These are phyloP conservation scores for Coniochaeta ligniaria DNA, from an alignment of 2,329 filamentous ascomycete genomes.

Conservation along the genomic window DNA sequence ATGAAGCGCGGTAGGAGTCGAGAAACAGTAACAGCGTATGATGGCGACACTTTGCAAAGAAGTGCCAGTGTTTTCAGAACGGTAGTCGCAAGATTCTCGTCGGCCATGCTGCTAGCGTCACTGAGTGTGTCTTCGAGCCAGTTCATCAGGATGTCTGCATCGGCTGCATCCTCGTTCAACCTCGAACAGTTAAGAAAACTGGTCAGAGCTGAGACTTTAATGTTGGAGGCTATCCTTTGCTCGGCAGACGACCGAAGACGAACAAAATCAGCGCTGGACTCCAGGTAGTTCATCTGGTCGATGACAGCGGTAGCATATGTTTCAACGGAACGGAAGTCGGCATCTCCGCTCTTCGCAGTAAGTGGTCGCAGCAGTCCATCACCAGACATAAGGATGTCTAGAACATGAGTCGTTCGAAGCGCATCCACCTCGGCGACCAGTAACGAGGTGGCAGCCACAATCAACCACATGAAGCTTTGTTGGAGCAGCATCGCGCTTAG, in stretches of 20 bases:
- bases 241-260: constrained; percentile 80
- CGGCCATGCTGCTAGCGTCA: constrained; percentile 75
- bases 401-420: constrained; percentile 55
- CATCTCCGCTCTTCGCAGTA: constrained; percentile 35
- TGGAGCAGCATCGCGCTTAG: constrained; percentile 88
- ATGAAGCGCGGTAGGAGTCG: constrained; percentile 79
- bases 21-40: constrained; percentile 68
- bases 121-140: constrained; percentile 82
- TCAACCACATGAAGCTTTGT: constrained; percentile 77
- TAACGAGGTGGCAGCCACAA: constrained; percentile 71
- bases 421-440: constrained; percentile 57
- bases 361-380: constrained; percentile 37
- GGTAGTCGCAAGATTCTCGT: constrained; percentile 67
- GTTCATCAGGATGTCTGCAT: constrained; percentile 67
- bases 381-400: constrained; percentile 65
- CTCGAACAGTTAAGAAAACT: constrained; percentile 81
- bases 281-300: constrained; percentile 79
- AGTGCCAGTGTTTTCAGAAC: constrained; percentile 78
- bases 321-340: constrained; percentile 50
- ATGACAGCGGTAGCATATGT: constrained; percentile 64
- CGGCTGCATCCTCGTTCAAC: constrained; percentile 73
- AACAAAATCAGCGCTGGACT: constrained; percentile 85
- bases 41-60: constrained; percentile 66
- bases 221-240: constrained; percentile 76
- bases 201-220: constrained; percentile 75